Base-by-base conservation (phyloP, 2,329 filamentous ascomycete species). In the Exophiala calicioides region DNA sequence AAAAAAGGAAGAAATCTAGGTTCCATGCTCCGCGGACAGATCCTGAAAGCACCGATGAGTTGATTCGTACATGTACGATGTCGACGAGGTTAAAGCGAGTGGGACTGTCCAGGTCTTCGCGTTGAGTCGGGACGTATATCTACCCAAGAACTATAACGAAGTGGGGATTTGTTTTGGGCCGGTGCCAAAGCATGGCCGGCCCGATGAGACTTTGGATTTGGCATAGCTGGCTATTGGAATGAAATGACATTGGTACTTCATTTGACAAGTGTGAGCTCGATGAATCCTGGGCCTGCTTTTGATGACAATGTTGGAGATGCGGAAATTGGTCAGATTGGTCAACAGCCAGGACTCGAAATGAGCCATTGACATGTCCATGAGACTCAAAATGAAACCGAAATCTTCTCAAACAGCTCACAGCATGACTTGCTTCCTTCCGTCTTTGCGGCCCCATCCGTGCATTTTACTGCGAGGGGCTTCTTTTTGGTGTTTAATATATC, bases 11-110 rank as follows among this genome's bases (percentile, higher is more conserved):
- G 42, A 35, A 39, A 41, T 30, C 35, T 31, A 47, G 50, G 29
- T 37, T 40, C 41, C 47, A 30, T 47, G 52, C 58, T 58, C 54
- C 58, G 54, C 54, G 50, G 44, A 50, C 55, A 56, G 53, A 51
- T 50, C 50, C 46, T 56, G 44, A 55, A 55, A 54, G 47, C 56
- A 58, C 58, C 57, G 51, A 59, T 57, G 54, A 57, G 54, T 54
- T 52, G 56, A 48, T 33, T 42, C 31, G 37, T 36, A 35, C 36
- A 32, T 23, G 24, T 43, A 42, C 43, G 48, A 38, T 33, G 45
- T 51, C 47, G 51, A 58, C 57, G 58, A 60, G 58, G 58, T 60
- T 60, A 57, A 60, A 60, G 58, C 48, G 55, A 55, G 49, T 55
- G 55, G 53, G 55, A 52, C 49, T 53, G 52, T 52, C 45, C 23